phyloP scores from a whole-genome alignment of 306 rosid species.

The Citrullus mucosospermus region DNA sequence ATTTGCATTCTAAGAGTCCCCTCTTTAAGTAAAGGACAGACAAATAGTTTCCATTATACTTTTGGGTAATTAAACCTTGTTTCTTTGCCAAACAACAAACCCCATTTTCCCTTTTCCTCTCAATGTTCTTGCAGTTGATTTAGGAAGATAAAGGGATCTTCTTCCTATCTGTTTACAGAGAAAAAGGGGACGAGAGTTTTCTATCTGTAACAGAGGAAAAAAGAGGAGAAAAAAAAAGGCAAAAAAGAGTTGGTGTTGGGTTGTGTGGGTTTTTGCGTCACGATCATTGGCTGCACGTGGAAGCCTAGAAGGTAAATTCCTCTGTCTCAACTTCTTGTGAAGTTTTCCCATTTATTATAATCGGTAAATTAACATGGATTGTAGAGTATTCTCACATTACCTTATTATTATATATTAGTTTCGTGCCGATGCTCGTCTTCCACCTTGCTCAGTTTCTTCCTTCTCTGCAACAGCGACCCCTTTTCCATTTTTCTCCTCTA shows the following conservation, averaged over 20 bases:
- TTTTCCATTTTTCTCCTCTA: slow-evolving; percentile 5
- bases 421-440: slow-evolving; percentile 27
- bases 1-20: background rate
- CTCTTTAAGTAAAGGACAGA: background rate
- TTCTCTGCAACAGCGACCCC: slow-evolving; percentile 17
- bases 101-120: background rate
- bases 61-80: background rate
- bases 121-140: slow-evolving; percentile 22
- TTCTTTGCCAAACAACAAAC: background rate
- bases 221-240: background rate
- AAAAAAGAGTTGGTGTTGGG: background rate
- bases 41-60: background rate
- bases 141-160: slow-evolving; percentile 14
- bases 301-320: slow-evolving; percentile 29
- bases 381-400: slow-evolving; percentile 1
- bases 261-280: slow-evolving; percentile 24
- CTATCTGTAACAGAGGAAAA: background rate
- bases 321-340: slow-evolving; percentile 17
- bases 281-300: slow-evolving; percentile 52
- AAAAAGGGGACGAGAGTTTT: background rate
- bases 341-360: background rate
- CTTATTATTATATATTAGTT: slow-evolving; percentile 19
- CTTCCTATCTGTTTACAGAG: background rate
- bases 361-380: slow-evolving; percentile 12
- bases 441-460: slow-evolving; percentile 40